Evolutionary conservation across 2,329 filamentous ascomycete genomes (phyloP).

Genomic region (Coniochaeta hoffmannii): DNA sequence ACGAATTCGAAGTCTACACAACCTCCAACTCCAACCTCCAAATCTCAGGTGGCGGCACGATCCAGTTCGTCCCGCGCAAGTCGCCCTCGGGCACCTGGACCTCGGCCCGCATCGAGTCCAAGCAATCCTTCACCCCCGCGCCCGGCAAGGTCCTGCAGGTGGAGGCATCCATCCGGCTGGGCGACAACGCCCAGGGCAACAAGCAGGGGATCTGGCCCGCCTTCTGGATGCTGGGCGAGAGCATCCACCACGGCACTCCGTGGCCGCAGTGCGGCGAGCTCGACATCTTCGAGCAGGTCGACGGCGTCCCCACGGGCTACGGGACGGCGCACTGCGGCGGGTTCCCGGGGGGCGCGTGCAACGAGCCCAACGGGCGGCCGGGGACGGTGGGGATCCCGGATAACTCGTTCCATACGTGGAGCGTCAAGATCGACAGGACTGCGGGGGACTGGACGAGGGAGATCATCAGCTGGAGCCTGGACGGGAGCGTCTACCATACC

Average conservation of each 20-base stretch:
- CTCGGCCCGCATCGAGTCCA: slow-evolving; percentile 46
- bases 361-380: slow-evolving; percentile 38
- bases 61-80: slow-evolving; percentile 43
- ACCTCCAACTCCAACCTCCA: slow-evolving; percentile 38
- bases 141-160: slow-evolving; percentile 37
- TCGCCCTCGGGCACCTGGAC: slow-evolving; percentile 37
- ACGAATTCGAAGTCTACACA: slow-evolving; percentile 44
- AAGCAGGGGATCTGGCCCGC: slow-evolving; percentile 53
- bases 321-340: slow-evolving; percentile 46
- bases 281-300: slow-evolving; percentile 50
- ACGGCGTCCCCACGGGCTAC: slow-evolving; percentile 37
- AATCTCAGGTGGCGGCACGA: slow-evolving; percentile 38
- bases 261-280: slow-evolving; percentile 51
- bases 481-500: slow-evolving; percentile 35
- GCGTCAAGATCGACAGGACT: slow-evolving; percentile 41
- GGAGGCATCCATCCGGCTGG: slow-evolving; percentile 40
- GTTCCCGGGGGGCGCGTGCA: slow-evolving; percentile 38
- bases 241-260: slow-evolving; percentile 34
- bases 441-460: slow-evolving; percentile 36
- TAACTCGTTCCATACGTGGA: slow-evolving; percentile 39
- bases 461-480: slow-evolving; percentile 42
- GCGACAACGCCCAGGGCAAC: slow-evolving; percentile 23
- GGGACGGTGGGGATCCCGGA: slow-evolving; percentile 21
- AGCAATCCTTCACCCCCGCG: slow-evolving; percentile 35
- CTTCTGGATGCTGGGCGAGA: slow-evolving; percentile 49